Conservation (phyloP, 108 stramenopile species). For the Pseudonitzschia delicatissima region DNA sequence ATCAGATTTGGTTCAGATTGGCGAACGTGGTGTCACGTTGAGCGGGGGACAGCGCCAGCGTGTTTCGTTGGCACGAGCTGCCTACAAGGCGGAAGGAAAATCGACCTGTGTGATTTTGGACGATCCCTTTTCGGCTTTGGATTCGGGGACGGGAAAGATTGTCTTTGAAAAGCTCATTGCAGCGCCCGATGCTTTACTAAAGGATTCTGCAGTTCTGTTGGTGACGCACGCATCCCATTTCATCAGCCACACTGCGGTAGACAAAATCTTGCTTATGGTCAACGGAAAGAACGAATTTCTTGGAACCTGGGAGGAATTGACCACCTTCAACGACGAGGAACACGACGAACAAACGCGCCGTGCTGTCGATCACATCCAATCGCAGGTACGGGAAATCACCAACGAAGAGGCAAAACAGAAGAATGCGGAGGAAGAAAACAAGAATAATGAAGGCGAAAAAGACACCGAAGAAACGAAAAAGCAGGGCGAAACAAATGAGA, state of each 20-base stretch:
- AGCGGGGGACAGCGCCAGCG: slow-evolving; percentile 85
- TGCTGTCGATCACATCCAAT: slow-evolving; percentile 70
- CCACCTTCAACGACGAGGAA: slow-evolving; percentile 25
- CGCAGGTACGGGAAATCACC: slow-evolving; percentile 68
- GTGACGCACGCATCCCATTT: slow-evolving; percentile 92
- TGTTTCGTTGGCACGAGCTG: slow-evolving; percentile 70
- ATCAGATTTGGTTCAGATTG: slow-evolving; percentile 83
- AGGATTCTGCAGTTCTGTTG: slow-evolving; percentile 64
- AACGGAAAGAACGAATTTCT: slow-evolving; percentile 61
- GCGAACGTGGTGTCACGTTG: slow-evolving; percentile 91
- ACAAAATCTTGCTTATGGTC: slow-evolving; percentile 69
- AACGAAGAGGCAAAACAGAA: too few species aligned
- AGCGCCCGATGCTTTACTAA: slow-evolving; percentile 37
- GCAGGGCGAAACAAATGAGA: background rate
- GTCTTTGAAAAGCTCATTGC: slow-evolving; percentile 79
- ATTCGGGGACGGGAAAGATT: slow-evolving; percentile 74
- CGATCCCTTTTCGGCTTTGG: slow-evolving; percentile 92
- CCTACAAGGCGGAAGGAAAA: slow-evolving; percentile 58
- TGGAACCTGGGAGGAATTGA: slow-evolving; percentile 75
- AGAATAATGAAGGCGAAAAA: background rate
- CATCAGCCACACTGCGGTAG: slow-evolving; percentile 47
- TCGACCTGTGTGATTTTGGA: slow-evolving; percentile 79
- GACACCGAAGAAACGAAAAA: background rate
- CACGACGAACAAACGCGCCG: slow-evolving; percentile 44
- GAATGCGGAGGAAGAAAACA: slow-evolving; percentile 8